phyloP scores from a whole-genome alignment of 2,329 filamentous ascomycete genomes.

The Arthrinium puccinioides region DNA sequence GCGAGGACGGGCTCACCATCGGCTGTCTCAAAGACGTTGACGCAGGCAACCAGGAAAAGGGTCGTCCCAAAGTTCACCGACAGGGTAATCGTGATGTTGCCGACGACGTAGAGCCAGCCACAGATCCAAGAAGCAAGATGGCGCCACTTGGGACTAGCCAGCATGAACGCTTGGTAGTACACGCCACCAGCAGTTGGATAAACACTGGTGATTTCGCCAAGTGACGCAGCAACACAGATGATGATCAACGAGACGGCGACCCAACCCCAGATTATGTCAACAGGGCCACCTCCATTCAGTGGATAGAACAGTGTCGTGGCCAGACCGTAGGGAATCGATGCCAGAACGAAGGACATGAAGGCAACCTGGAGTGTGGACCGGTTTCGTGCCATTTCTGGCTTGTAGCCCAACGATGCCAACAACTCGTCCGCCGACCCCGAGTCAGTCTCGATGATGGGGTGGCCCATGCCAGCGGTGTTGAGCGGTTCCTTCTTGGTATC shows the following conservation, averaged over 20 bases:
- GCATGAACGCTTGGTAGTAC: constrained; percentile 74
- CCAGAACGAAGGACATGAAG: constrained; percentile 72
- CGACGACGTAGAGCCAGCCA: constrained; percentile 70
- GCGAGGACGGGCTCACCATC: constrained; percentile 35
- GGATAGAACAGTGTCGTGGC: constrained; percentile 65
- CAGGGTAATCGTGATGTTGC: constrained; percentile 77
- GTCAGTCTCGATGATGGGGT: constrained; percentile 20
- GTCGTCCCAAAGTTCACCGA: constrained; percentile 77
- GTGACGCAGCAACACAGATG: constrained; percentile 61
- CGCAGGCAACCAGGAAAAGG: constrained; percentile 49
- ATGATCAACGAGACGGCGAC: constrained; percentile 61
- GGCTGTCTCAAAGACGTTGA: constrained; percentile 46
- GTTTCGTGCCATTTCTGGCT: constrained; percentile 55
- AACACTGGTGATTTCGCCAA: constrained; percentile 68
- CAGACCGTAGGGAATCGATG: constrained; percentile 67
- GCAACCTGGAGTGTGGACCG: constrained; percentile 62
- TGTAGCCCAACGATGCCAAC: constrained; percentile 59
- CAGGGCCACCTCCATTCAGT: constrained; percentile 57
- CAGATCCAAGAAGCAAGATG: constrained; percentile 62
- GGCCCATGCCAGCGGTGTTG: constrained; percentile 3
- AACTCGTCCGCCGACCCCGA: constrained; percentile 50
- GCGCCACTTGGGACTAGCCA: constrained; percentile 54
- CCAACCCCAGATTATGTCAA: constrained; percentile 69
- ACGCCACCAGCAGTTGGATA: constrained; percentile 73
- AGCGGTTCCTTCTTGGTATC: constrained; percentile 4